A percentile compares a stretch with the other conserved stretches of the same genome.
Evolutionary conservation across 2,329 filamentous ascomycete genomes (phyloP).

Genomic region (Aspergillus neoniger): DNA sequence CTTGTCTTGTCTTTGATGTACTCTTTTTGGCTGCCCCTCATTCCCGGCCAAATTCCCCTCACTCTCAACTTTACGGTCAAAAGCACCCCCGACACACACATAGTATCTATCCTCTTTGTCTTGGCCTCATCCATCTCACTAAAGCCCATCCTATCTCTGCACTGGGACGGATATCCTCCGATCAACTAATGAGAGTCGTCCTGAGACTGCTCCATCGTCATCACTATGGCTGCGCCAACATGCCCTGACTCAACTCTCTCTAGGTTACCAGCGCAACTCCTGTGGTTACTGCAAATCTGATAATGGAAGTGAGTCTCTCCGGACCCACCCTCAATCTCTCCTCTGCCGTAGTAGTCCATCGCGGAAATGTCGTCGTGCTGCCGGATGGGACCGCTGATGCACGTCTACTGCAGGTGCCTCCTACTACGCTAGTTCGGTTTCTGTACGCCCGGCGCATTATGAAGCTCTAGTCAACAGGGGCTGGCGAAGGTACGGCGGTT

Average conservation of each 20-base stretch:
- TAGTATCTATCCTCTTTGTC: background rate
- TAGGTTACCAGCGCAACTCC: constrained; percentile 50
- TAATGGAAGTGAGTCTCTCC: constrained; percentile 45
- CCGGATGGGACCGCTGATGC: constrained; percentile 15
- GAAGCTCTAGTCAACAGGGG: constrained; percentile 51
- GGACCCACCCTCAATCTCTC: constrained; percentile 11
- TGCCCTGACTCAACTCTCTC: constrained; percentile 8
- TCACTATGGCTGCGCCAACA: constrained; percentile 10
- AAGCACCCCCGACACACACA: constrained; percentile 2
- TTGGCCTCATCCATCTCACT: constrained; percentile 1
- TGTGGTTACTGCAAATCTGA: constrained; percentile 53
- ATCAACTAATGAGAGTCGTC: constrained; percentile 11
- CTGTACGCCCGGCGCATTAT: constrained; percentile 50
- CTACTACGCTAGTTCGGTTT: constrained; percentile 49
- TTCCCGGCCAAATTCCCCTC: background rate
- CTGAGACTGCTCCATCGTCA: background rate
- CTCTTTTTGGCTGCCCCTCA: constrained; percentile 12
- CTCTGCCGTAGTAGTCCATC: constrained; percentile 1
- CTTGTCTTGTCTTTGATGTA: constrained; percentile 12
- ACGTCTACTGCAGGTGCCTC: constrained; percentile 40
- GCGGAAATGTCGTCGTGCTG: constrained; percentile 3
- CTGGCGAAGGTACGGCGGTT: constrained; percentile 47
- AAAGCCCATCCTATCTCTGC: background rate
- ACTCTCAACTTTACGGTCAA: background rate
- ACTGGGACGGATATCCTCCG: constrained; percentile 6